These are phyloP conservation scores for Calonectria fujianensis DNA, from an alignment of 2,329 filamentous ascomycete species.

Conservation along the genomic window DNA sequence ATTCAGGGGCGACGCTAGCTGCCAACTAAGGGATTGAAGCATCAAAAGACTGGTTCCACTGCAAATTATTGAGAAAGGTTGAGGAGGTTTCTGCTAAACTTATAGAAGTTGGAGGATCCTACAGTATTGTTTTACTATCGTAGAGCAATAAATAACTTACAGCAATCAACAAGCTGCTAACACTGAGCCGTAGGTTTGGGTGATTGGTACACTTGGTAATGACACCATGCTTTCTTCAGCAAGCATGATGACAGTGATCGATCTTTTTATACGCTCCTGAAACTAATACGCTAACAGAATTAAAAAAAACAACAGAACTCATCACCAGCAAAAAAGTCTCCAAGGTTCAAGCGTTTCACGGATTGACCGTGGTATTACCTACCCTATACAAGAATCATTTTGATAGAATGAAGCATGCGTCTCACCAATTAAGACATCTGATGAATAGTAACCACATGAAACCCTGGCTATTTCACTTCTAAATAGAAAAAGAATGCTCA, in stretches of 20 bases:
- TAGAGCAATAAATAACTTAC: background rate
- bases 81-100: background rate
- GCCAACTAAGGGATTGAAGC: too few species aligned
- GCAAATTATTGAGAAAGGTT: background rate
- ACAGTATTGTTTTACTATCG: background rate
- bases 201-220: rapidly evolving
- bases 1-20: background rate
- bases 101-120: background rate
- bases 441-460: background rate
- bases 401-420: background rate
- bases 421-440: background rate
- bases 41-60: background rate
- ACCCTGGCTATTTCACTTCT: background rate
- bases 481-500: background rate
- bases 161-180: background rate
- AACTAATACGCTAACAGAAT: background rate
- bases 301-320: background rate
- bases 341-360: background rate
- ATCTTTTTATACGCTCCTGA: background rate
- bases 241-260: background rate
- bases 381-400: background rate
- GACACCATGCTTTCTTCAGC: background rate
- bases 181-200: background rate
- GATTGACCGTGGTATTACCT: background rate
- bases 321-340: background rate